A percentile compares a stretch with the other conserved stretches of the same genome.
These are phyloP conservation scores for Bipolaris zeicola DNA, from an alignment of 2,329 filamentous ascomycete genomes.

Conservation along the genomic window DNA sequence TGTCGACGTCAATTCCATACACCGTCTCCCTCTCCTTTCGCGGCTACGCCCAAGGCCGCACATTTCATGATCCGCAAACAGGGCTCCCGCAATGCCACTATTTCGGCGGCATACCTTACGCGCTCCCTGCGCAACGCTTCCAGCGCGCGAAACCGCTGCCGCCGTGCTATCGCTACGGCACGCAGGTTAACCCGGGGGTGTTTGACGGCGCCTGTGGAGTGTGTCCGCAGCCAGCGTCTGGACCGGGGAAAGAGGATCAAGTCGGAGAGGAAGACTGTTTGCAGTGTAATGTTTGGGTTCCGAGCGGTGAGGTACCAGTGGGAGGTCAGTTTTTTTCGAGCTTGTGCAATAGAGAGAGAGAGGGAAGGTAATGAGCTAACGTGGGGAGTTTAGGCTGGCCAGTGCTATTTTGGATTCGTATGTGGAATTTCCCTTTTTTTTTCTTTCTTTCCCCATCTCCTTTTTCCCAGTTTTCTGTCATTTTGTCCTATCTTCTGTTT, in stretches of 20 bases:
- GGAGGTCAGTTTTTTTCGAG: slow-evolving; percentile 23
- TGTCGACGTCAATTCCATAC: slow-evolving; percentile 36
- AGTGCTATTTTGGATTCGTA: slow-evolving; percentile 63
- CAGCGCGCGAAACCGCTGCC: slow-evolving; percentile 56
- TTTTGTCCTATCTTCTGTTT: too few species aligned
- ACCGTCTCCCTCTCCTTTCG: slow-evolving; percentile 49
- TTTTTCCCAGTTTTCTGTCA: not conserved
- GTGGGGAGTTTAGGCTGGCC: slow-evolving; percentile 55
- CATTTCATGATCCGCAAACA: slow-evolving; percentile 37
- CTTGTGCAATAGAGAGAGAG: slow-evolving; percentile 18
- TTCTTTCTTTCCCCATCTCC: not conserved
- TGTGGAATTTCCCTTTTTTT: slow-evolving; percentile 20
- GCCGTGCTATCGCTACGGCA: slow-evolving; percentile 58
- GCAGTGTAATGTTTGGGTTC: slow-evolving; percentile 62
- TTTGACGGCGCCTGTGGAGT: slow-evolving; percentile 51
- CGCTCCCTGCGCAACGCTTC: slow-evolving; percentile 59
- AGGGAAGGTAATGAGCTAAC: slow-evolving; percentile 21
- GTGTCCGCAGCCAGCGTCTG: slow-evolving; percentile 57
- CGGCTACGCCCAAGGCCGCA: slow-evolving; percentile 58
- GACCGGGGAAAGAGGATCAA: slow-evolving; percentile 23
- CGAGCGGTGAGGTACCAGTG: slow-evolving; percentile 52
- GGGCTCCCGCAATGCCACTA: slow-evolving; percentile 53
- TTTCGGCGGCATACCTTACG: slow-evolving; percentile 63
- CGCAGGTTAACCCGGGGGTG: slow-evolving; percentile 52
- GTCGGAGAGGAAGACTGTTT: slow-evolving; percentile 61